A percentile compares a stretch with the other conserved stretches of the same genome.
phyloP scores from a whole-genome alignment of 148 eudicot genomes.

The Camellia granthamiana region DNA sequence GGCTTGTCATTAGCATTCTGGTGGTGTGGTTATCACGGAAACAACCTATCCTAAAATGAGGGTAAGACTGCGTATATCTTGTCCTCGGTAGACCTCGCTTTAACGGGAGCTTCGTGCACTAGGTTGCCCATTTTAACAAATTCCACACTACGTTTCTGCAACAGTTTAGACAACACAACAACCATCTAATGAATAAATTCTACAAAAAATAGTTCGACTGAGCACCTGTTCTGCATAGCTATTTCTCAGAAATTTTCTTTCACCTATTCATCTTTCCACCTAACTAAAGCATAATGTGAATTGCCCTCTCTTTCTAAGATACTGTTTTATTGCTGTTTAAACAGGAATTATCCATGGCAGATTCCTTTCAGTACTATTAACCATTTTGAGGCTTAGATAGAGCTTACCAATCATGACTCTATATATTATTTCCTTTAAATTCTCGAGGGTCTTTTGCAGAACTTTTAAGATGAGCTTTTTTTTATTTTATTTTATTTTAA shows the following conservation, averaged over 20 bases:
- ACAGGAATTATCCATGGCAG: background rate
- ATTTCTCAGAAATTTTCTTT: too few relatives aligned
- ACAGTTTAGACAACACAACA: background rate
- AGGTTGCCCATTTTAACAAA: background rate
- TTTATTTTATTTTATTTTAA: too few relatives aligned
- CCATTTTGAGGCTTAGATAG: background rate
- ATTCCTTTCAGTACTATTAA: background rate
- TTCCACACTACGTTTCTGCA: background rate
- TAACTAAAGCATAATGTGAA: too few relatives aligned
- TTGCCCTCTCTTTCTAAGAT: background rate
- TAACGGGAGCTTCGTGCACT: too few relatives aligned
- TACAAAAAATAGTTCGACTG: too few relatives aligned
- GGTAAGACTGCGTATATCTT: too few relatives aligned
- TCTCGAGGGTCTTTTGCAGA: background rate
- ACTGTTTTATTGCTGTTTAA: slow-evolving; percentile 1
- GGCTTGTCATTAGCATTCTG: too few relatives aligned
- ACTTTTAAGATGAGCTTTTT: background rate
- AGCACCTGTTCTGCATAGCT: too few relatives aligned
- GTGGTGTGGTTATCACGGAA: too few relatives aligned
- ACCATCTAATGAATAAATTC: background rate
- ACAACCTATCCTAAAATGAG: too few relatives aligned
- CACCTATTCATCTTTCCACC: too few relatives aligned
- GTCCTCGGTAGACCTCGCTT: too few relatives aligned
- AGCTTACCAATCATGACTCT: background rate
- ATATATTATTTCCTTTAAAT: background rate